phyloP scores from a whole-genome alignment of 2,329 filamentous ascomycete species.

The Xylaria arbuscula region DNA sequence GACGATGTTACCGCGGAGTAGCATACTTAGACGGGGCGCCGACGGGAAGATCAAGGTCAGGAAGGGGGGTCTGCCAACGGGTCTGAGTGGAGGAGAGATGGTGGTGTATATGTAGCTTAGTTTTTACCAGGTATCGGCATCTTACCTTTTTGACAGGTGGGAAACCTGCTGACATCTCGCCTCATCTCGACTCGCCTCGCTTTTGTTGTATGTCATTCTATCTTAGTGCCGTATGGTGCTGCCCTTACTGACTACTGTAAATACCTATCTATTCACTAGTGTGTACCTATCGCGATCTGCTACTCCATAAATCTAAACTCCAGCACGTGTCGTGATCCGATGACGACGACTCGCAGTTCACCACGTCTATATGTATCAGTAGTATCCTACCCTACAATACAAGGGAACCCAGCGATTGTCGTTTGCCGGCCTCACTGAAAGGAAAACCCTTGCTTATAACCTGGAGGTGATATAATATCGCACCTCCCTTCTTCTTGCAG shows the following conservation, averaged over 20 bases:
- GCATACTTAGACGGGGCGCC: constrained; percentile 9
- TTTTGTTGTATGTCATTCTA: neutral
- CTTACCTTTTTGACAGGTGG: constrained; percentile 8
- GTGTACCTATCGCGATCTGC: neutral
- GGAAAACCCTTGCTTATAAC: constrained; percentile 15
- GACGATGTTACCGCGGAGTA: constrained; percentile 14
- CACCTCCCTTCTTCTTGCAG: neutral
- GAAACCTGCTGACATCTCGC: constrained; percentile 5
- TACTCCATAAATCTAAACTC: constrained; percentile 15
- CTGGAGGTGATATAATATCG: constrained; percentile 11
- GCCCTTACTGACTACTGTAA: neutral
- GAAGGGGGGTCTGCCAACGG: constrained; percentile 1
- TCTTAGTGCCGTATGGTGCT: no score
- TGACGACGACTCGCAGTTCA: constrained; percentile 19
- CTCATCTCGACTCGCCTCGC: neutral
- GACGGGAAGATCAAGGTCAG: constrained; percentile 18
- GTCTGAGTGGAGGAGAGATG: neutral
- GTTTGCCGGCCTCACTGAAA: constrained; percentile 7
- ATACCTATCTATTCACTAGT: neutral
- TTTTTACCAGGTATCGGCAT: neutral
- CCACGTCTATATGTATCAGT: neutral
- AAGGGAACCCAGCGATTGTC: neutral
- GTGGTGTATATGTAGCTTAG: neutral
- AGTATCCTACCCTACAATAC: neutral
- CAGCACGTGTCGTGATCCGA: constrained; percentile 29